A percentile compares a stretch with the other conserved stretches of the same genome.
Conservation (phyloP, 306 rosid species). For the Luffa acutangula region DNA sequence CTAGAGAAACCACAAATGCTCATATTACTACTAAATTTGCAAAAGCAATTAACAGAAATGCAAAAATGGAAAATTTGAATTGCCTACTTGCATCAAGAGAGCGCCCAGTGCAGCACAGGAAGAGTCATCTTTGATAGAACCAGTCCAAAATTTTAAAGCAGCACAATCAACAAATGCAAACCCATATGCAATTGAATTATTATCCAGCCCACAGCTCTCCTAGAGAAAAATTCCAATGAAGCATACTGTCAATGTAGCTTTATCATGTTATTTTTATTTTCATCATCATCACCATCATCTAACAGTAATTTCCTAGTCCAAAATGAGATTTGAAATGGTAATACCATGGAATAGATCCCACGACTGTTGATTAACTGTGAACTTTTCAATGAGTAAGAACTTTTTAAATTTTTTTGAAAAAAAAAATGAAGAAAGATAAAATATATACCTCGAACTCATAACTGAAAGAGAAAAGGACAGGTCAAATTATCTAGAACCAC, state of each 20-base stretch:
- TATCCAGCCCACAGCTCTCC: constrained; percentile 39
- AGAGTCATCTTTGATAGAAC: constrained; percentile 71
- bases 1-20: constrained; percentile 35
- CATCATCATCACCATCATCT: neutral
- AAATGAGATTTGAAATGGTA: neutral
- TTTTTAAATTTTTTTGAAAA: neutral
- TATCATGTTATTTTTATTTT: neutral
- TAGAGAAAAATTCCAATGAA: constrained; percentile 16
- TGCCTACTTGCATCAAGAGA: constrained; percentile 77
- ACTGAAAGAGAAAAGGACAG: neutral
- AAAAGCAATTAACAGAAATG: neutral
- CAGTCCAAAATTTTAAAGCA: constrained; percentile 78
- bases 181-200: constrained; percentile 64
- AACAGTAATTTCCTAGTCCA: neutral
- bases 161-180: constrained; percentile 96
- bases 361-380: neutral
- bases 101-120: constrained; percentile 87
- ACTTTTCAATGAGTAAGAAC: neutral
- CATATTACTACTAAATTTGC: neutral
- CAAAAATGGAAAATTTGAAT: constrained; percentile 11
- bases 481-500: neutral
- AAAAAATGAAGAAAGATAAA: neutral
- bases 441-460: neutral
- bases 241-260: neutral
- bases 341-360: neutral